Base-by-base conservation (phyloP, 352 stramenopile genomes). In the Phytophthora hibernalis region DNA sequence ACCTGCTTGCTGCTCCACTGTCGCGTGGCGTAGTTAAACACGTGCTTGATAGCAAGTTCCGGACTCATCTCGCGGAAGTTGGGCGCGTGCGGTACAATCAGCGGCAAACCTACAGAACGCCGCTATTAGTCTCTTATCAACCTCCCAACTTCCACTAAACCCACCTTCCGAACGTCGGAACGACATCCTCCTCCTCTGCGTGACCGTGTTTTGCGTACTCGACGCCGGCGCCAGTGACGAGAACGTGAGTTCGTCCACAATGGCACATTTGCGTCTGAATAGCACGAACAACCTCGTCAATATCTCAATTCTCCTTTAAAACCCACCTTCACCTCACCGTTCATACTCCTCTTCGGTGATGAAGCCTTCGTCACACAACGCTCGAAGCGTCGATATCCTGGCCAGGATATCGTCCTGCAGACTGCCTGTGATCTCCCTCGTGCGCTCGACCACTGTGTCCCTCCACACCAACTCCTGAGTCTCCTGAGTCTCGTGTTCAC, bases 291-390 rank as follows among this genome's bases (percentile, higher is more conserved):
- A 59, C 12, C 12, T 48, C 21, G 31, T 55, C 28, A 62, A 54
- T 2, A 24, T 43, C 6, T 24, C 13, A 11, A 30, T 12, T 11
- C 16, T 42, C 9, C 15, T 57, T 21, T 8, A 7, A 18, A 47
- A 9, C 47, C 22, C 9, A 13, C 21, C 24, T 38, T 43, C 4
- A 48, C 15, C 73, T 10, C 48, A 90, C 70, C 88, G 76, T 64
- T 93, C 79, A 45, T 92, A 96, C 55, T 96, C 89, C 22, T 94
- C 81, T 18, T 78, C 72, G 3, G 82, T 77, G 48, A 96, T 83
- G 56, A 93, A 96, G 0, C 89, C 89, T 65, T 95, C 75, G 37
- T 94, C 87, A 57, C 84, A 87, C 11, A 96, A 73, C 51, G 79
- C 79, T 51, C 85, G 71, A 7, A 96, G 69, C 37, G 87, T 96